A percentile compares a stretch with the other conserved stretches of the same genome.
These are phyloP conservation scores for Colletotrichum lupini DNA, from an alignment of 2,329 filamentous ascomycete genomes.

Conservation along the genomic window DNA sequence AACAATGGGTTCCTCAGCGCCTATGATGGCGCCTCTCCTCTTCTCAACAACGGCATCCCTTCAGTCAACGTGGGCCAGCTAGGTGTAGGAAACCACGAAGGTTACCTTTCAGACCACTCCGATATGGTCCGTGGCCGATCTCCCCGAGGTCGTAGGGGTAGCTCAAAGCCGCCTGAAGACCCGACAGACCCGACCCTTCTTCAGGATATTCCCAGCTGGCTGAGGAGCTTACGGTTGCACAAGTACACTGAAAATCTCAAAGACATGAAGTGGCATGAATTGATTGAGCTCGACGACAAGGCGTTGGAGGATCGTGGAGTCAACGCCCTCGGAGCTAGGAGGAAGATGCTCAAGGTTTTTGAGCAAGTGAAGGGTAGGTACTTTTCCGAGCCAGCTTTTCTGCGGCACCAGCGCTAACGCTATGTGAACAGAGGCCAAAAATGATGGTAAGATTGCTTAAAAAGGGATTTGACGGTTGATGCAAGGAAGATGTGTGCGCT, in stretches of 20 bases:
- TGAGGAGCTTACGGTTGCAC: constrained; percentile 92
- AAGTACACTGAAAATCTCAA: constrained; percentile 99
- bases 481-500: neutral
- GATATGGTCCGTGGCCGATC: constrained; percentile 92
- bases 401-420: neutral
- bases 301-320: constrained; percentile 93
- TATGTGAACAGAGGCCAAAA: constrained; percentile 46
- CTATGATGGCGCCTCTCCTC: constrained; percentile 80
- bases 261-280: constrained; percentile 94
- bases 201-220: constrained; percentile 95
- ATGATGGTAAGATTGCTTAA: constrained; percentile 75
- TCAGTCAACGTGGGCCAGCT: constrained; percentile 79
- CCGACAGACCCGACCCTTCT: constrained; percentile 91
- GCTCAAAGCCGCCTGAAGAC: constrained; percentile 97
- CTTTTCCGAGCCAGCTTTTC: neutral
- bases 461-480: neutral
- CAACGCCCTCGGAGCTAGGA: constrained; percentile 91
- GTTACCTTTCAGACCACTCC: constrained; percentile 93
- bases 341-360: constrained; percentile 99
- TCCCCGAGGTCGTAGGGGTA: constrained; percentile 90
- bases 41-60: constrained; percentile 77
- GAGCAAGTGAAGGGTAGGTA: constrained; percentile 86
- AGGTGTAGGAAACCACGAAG: constrained; percentile 77
- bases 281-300: constrained; percentile 92
- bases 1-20: constrained; percentile 94